phyloP scores from a whole-genome alignment of 1,139 yeast genomes.

The Taiozyma sp. region DNA sequence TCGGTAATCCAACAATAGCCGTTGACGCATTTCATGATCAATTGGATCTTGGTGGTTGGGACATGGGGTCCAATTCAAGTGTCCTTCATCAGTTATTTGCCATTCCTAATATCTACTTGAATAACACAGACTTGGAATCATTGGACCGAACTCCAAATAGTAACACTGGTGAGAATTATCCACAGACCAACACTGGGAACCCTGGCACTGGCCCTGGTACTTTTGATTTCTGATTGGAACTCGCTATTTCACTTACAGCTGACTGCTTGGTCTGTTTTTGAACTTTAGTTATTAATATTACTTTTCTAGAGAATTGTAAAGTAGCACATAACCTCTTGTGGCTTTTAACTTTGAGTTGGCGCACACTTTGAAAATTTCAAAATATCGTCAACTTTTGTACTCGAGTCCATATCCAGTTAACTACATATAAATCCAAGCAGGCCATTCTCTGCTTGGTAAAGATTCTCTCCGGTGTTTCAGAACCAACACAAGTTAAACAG shows the following conservation, averaged over 20 bases:
- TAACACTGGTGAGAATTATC: not conserved
- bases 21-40: not conserved
- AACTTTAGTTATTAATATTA: too few relatives aligned
- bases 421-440: too few relatives aligned
- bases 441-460: too few relatives aligned
- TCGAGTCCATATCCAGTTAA: too few relatives aligned
- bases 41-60: not conserved
- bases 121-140: slow-evolving; percentile 7
- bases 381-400: too few relatives aligned
- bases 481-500: not conserved
- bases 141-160: not conserved
- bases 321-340: too few relatives aligned
- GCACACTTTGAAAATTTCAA: too few relatives aligned
- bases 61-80: slow-evolving; percentile 5
- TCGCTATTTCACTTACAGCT: not conserved
- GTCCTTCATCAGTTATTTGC: slow-evolving; percentile 16
- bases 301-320: too few relatives aligned
- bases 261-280: not conserved
- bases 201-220: not conserved
- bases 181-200: not conserved
- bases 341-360: too few relatives aligned
- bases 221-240: not conserved
- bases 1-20: not conserved
- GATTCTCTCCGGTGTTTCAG: too few relatives aligned
- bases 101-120: slow-evolving; percentile 15